Percentiles rank a stretch among this genome's conserved stretches.
These are phyloP conservation scores for Dipteronia dyeriana DNA, from an alignment of 345 rosid genomes.

Conservation along the genomic window DNA sequence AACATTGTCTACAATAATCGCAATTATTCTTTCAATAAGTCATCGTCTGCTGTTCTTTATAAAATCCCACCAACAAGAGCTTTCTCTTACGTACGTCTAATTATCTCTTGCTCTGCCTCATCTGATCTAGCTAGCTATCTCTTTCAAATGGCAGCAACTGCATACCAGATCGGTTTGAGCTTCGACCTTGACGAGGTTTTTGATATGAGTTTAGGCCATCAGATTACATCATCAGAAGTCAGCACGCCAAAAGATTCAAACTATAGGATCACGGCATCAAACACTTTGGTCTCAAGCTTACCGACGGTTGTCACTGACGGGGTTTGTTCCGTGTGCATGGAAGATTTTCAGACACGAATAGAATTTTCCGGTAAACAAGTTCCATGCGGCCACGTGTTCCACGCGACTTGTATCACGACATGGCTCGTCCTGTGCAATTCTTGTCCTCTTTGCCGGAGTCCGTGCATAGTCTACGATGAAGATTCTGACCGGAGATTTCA, in stretches of 20 bases:
- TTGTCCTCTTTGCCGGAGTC: constrained; percentile 41
- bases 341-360: constrained; percentile 11
- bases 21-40: not conserved
- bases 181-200: constrained; percentile 39
- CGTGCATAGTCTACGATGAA: constrained; percentile 9
- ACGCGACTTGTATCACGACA: constrained; percentile 29
- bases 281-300: constrained; percentile 15
- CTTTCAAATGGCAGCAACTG: not conserved
- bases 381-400: constrained; percentile 40
- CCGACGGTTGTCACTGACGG: constrained; percentile 10
- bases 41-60: not conserved
- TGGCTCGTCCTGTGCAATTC: constrained; percentile 32
- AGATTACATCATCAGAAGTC: not conserved
- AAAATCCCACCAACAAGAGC: not conserved
- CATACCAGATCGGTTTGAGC: constrained; percentile 11
- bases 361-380: constrained; percentile 16
- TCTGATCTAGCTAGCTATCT: not conserved
- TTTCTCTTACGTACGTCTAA: too few species aligned
- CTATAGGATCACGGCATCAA: not conserved
- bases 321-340: constrained; percentile 37
- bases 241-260: not conserved
- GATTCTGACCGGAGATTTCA: not conserved
- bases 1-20: not conserved
- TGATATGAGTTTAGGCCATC: not conserved
- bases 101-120: not conserved